A percentile compares a stretch with the other conserved stretches of the same genome.
These are phyloP conservation scores for Gonium pectorale DNA, from an alignment of 139 green algal species.

Conservation along the genomic window DNA sequence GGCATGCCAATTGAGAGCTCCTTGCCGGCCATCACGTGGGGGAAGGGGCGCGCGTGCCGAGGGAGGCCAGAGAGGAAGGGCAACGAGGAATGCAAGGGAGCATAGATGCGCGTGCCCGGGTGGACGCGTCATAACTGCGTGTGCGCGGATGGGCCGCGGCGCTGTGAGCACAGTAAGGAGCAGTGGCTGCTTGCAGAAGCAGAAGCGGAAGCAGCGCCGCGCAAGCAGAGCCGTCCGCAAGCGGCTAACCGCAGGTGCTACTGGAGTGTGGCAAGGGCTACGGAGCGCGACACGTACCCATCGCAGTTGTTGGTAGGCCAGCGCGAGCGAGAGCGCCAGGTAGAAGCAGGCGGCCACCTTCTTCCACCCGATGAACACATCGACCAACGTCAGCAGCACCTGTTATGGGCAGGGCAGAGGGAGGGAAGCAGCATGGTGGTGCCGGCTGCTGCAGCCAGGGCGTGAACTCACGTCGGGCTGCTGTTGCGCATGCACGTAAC, in stretches of 20 bases:
- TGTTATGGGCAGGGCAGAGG: neutral
- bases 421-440: neutral
- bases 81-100: neutral
- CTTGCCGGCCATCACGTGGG: too few relatives aligned
- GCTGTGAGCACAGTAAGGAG: neutral
- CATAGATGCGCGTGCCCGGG: too few relatives aligned
- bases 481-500: too few relatives aligned
- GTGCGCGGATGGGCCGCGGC: too few relatives aligned
- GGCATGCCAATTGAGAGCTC: too few relatives aligned
- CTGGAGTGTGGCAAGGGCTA: neutral
- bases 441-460: neutral
- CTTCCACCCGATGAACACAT: conserved; percentile 25
- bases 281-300: neutral
- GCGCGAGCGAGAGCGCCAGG: conserved; percentile 7
- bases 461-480: neutral
- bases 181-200: neutral
- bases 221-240: neutral
- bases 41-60: too few relatives aligned
- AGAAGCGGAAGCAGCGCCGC: too few relatives aligned
- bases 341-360: conserved; percentile 15
- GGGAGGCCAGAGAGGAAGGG: neutral
- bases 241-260: too few relatives aligned
- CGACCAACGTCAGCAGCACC: conserved; percentile 20
- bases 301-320: conserved; percentile 13
- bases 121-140: too few relatives aligned